Base-by-base conservation (phyloP, 768 basidiomycete genomes). In the Lactifluus subvellereus region DNA sequence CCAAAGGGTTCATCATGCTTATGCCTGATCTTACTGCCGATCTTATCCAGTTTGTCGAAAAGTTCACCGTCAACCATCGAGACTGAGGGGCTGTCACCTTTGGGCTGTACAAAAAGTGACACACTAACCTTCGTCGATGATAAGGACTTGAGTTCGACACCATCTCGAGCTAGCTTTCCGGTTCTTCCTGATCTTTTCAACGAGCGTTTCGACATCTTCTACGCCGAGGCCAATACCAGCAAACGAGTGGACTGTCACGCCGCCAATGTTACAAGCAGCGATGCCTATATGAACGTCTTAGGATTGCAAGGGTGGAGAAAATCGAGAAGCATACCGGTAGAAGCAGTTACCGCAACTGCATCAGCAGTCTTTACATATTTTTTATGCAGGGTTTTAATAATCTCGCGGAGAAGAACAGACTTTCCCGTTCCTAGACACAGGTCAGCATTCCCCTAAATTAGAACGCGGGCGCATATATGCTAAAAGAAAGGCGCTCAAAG, bases 261-360 rank as follows among this genome's bases (percentile, higher is more conserved):
- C 96, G 10, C 96, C 96, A 54, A 99, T 94, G 68, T 99, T 98
- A 73, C 94, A 97, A 6, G 96, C 96, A 7, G 96, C 96, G 68
- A 98, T 97, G 49, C 89, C 89, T 88, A 61, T 35, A 60, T 16
- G 35, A 30, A 14, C 4, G 14, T 18, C 32, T 16, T 2, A 53
- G 27, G 20, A 42, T 47, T 47, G 38, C 22, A 57, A n/a, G 13
- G 14, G 52, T 52, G 49, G 27, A 49, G n/a, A 47, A 47, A 49
- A 48, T 43, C 20, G 10, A 60, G 42, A 53, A 56, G 33, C 14
- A 8, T 54, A 87, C 94, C 94, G 27, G 95, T 98, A 4, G 94
- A 94, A 9, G 97, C 97, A 3, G 96, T 98, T 62, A 99, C 84
- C 11, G 94, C 95, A 22, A 98, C 84, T 0, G 88, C 87, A 72